Conservation (phyloP, 176 grass and related monocot genomes). For the Bothriochloa decipiens region DNA sequence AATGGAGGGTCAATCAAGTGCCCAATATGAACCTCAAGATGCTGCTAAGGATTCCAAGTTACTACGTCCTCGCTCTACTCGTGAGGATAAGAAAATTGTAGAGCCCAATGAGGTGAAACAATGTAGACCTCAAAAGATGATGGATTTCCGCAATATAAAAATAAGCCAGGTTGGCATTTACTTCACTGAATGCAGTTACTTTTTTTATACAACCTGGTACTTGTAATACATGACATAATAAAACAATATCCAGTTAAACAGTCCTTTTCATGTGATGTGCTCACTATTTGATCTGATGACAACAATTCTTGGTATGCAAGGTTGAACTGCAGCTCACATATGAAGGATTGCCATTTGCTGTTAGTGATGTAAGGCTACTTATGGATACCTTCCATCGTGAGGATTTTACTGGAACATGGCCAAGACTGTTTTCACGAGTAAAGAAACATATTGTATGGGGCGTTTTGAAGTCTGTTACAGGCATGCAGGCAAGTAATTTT, state of each 20-base stretch:
- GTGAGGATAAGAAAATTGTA: conserved; percentile 79
- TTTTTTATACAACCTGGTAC: conserved; percentile 25
- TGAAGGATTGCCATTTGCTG: conserved; percentile 80
- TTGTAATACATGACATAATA: conserved; percentile 27
- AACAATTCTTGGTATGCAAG: conserved; percentile 54
- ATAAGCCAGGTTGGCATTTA: conserved; percentile 86
- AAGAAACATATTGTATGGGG: conserved; percentile 98
- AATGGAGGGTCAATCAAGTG: conserved; percentile 58
- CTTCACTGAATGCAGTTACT: conserved; percentile 30
- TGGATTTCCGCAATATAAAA: conserved; percentile 87
- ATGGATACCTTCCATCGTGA: conserved; percentile 99
- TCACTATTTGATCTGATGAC: conserved; percentile 26
- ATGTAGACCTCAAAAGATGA: conserved; percentile 78
- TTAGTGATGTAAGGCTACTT: conserved; percentile 88
- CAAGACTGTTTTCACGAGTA: conserved; percentile 85
- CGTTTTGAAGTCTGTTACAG: conserved; percentile 92
- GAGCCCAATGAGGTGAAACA: conserved; percentile 79
- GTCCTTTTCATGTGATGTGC: conserved; percentile 23
- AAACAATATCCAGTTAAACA: conserved; percentile 30
- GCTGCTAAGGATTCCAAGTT: conserved; percentile 62
- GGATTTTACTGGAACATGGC: conserved; percentile 93
- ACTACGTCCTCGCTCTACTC: conserved; percentile 49
- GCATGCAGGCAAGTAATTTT: conserved; percentile 83
- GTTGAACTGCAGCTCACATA: conserved; percentile 98
- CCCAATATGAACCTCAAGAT: conserved; percentile 58